Evolutionary conservation across 495 filamentous ascomycete genomes (phyloP), one percentile per base, ranked within the genome.

Genomic region (Lasiosphaeria ovina): DNA sequence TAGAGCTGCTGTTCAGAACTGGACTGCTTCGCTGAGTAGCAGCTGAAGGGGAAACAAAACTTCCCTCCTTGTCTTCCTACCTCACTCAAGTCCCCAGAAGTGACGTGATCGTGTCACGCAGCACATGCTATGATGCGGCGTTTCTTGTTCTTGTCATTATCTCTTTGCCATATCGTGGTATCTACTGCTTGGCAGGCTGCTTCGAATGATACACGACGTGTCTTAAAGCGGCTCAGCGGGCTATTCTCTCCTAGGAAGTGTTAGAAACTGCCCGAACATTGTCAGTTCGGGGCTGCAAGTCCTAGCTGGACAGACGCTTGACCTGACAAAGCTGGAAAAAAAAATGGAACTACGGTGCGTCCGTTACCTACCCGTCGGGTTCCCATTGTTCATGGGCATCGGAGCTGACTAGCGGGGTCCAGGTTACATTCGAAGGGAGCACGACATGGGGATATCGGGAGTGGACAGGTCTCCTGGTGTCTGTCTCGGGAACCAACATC

Each of bases 401-500:
- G 3, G 32, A 31, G 9, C 12, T 31, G 48, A 50, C 10, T 11
- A 6, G n/a, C 32, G 49, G 11, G 32, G 12, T 6, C 11, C 53
- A 55, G 53, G 34, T 55, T 3, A 81, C 78, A 32, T 83, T 83
- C 62, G 62, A 76, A 48, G 81, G 81, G 14, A 73, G 69, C n/a
- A 82, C 53, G 6, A 11, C 53, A 42, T 55, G 35, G 53, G 53
- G 53, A 7, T 55, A 42, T 17, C 35, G 31, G 11, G 80, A 83
- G 61, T 83, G 80, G 79, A 48, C 55, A 3, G 80, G 81, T 7
- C 80, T 79, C 34, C 67, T 84, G 3, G 69, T 83, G 55, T 74
- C 72, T n/a, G 70, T 83, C 34, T 73, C 72, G 17, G 81, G 81
- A 16, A 77, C 67, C 8, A 65, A 74, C 33, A 76, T 83, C 67